Conservation (phyloP, 108 stramenopile species). For the Epipyxis sp. region DNA sequence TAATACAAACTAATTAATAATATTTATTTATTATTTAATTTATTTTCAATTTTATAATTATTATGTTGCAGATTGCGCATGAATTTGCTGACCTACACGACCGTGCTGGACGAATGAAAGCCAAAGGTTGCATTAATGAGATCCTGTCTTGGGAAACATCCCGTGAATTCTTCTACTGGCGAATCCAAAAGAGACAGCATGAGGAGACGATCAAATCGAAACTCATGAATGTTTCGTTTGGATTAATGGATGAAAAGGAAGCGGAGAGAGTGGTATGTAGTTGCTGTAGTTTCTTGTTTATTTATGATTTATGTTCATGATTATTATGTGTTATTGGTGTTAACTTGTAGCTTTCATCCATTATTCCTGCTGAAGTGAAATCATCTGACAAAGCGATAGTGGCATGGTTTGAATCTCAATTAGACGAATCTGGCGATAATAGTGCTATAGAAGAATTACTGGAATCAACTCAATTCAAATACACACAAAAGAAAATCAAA, state of each 20-base stretch:
- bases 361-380: neutral
- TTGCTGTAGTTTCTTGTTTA: neutral
- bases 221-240: neutral
- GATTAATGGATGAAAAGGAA: neutral
- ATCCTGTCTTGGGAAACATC: neutral
- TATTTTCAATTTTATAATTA: too few species aligned
- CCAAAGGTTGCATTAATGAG: slow-evolving; percentile 85
- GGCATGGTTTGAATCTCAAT: too few species aligned
- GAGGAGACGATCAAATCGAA: neutral
- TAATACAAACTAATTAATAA: neutral
- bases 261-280: neutral
- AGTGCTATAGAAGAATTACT: too few species aligned
- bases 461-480: too few species aligned
- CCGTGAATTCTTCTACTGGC: slow-evolving; percentile 14
- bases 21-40: neutral
- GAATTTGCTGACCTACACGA: slow-evolving; percentile 97
- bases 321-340: neutral
- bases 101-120: slow-evolving; percentile 96
- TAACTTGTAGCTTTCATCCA: neutral
- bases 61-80: slow-evolving; percentile 78
- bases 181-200: neutral
- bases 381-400: neutral
- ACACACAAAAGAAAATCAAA: too few species aligned
- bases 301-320: neutral
- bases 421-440: too few species aligned